phyloP scores from a whole-genome alignment of 345 rosid species.

The Eutrema heterophyllum region DNA sequence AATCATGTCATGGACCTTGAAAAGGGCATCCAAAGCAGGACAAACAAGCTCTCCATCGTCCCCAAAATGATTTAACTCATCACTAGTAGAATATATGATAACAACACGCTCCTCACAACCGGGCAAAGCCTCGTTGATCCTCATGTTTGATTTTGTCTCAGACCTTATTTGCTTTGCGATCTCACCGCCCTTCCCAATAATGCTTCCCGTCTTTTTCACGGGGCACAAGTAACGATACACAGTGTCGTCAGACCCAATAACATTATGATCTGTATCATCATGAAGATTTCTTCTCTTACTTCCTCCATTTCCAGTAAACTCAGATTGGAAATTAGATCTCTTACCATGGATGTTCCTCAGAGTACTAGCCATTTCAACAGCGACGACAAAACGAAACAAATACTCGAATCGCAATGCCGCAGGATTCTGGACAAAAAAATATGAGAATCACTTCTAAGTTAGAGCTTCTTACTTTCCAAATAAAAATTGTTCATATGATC shows the following conservation, averaged over 20 bases:
- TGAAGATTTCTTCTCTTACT: conserved; percentile 56
- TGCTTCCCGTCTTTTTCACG: conserved; percentile 55
- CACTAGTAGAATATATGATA: conserved; percentile 56
- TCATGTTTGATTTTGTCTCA: conserved; percentile 55
- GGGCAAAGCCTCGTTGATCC: conserved; percentile 58
- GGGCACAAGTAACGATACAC: conserved; percentile 67
- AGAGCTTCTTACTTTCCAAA: background rate
- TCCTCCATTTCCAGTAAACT: conserved; percentile 38
- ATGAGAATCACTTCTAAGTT: background rate
- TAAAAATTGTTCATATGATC: background rate
- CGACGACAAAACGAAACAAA: background rate
- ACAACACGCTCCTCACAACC: conserved; percentile 72
- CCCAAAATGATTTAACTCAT: conserved; percentile 48
- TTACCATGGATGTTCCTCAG: conserved; percentile 53
- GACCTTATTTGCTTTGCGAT: conserved; percentile 62
- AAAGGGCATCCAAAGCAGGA: conserved; percentile 76
- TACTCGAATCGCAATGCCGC: background rate
- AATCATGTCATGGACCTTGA: conserved; percentile 58
- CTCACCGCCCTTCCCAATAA: conserved; percentile 77
- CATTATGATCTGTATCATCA: conserved; percentile 54
- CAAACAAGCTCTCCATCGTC: conserved; percentile 46
- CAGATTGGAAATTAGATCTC: conserved; percentile 54
- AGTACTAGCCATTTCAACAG: conserved; percentile 46
- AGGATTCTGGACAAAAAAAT: background rate
- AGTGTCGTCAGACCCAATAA: conserved; percentile 54